Evolutionary conservation across 306 rosid species (phyloP).

Genomic region (Corylus americana): DNA sequence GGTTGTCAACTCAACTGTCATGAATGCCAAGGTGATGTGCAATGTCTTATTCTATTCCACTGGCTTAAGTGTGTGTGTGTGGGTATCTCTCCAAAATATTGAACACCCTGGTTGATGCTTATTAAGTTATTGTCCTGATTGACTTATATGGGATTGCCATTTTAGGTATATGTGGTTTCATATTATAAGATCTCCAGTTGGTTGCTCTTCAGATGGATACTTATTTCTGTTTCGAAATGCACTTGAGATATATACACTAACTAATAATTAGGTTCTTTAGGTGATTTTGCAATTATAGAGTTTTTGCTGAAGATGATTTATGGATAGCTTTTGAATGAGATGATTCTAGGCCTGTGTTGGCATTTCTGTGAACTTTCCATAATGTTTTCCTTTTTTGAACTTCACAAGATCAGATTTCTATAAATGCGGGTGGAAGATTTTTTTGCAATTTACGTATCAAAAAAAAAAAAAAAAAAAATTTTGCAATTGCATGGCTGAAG

Average conservation of each 20-base stretch:
- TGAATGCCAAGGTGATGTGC: conserved; percentile 73
- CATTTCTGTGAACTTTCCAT: not conserved
- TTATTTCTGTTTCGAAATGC: not conserved
- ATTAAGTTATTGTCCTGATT: not conserved
- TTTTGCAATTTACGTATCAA: no score
- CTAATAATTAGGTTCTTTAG: not conserved
- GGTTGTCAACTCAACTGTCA: conserved; percentile 82
- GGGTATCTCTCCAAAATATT: conserved; percentile 16
- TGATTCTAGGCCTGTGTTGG: not conserved
- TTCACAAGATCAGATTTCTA: not conserved
- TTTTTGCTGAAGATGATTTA: not conserved
- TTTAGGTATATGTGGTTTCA: not conserved
- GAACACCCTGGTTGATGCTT: not conserved
- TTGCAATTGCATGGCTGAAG: not conserved
- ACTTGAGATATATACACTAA: not conserved
- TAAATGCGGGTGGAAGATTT: not conserved
- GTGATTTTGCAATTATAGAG: not conserved
- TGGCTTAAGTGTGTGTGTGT: not conserved
- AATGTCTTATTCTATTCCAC: conserved; percentile 17
- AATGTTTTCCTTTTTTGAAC: not conserved
- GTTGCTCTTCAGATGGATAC: not conserved
- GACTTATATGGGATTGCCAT: not conserved
- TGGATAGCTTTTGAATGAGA: not conserved
- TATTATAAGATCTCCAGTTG: not conserved
- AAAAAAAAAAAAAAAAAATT: no score